Evolutionary conservation across 495 filamentous ascomycete genomes (phyloP).

Genomic region (Neurospora sp.): DNA sequence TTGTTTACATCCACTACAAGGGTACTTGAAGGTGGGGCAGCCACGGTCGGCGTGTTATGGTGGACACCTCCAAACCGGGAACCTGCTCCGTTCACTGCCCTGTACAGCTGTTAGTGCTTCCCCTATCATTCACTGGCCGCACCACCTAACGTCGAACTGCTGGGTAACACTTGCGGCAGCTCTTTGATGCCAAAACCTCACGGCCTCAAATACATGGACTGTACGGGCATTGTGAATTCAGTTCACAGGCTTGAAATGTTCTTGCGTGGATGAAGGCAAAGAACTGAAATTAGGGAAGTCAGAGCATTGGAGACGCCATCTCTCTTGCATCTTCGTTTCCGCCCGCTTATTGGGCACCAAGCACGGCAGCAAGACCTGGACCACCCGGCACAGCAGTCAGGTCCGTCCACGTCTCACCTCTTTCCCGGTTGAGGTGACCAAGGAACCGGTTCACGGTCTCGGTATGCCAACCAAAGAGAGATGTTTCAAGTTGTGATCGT

Average conservation of each 20-base stretch:
- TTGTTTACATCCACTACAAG: neutral
- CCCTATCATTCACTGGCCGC: neutral
- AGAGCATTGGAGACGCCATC: neutral
- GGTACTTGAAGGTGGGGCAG: neutral
- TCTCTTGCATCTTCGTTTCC: neutral
- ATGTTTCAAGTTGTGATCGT: neutral
- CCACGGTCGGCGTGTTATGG: neutral
- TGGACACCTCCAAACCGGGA: neutral
- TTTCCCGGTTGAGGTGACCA: neutral
- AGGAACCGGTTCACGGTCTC: neutral
- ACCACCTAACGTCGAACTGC: neutral
- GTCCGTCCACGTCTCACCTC: neutral
- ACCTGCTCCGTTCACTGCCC: neutral
- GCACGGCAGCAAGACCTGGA: neutral
- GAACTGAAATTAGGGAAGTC: neutral
- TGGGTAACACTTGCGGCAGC: neutral
- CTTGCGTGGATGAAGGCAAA: neutral
- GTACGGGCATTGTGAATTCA: no score
- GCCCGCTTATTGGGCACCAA: neutral
- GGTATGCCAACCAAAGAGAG: neutral
- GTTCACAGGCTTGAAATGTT: neutral
- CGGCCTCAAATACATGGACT: no score
- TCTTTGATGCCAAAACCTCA: neutral
- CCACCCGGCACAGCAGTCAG: neutral
- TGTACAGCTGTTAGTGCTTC: neutral